Evolutionary conservation across 2,329 filamentous ascomycete species (phyloP).

Genomic region (Lasiodiplodia citricola): DNA sequence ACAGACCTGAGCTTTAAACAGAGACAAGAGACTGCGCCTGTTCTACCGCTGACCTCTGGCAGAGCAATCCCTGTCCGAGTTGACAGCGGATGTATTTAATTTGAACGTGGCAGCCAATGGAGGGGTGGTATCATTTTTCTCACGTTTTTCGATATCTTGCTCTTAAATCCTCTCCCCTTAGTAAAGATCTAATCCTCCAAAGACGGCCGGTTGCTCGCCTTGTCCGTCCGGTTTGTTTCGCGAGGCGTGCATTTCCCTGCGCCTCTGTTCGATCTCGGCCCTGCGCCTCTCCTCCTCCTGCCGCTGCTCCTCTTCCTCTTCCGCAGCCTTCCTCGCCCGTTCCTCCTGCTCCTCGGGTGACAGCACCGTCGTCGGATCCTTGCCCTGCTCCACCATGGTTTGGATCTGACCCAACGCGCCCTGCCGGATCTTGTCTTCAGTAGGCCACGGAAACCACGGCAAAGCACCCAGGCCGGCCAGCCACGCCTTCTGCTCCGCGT

Average conservation of each 20-base stretch:
- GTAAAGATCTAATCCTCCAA: conserved; percentile 25
- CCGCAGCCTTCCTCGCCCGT: conserved; percentile 16
- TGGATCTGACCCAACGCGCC: conserved; percentile 70
- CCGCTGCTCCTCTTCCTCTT: conserved; percentile 39
- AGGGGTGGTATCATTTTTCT: background rate
- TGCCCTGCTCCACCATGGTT: conserved; percentile 64
- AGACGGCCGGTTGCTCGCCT: conserved; percentile 18
- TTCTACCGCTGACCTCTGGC: background rate
- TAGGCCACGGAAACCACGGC: conserved; percentile 78
- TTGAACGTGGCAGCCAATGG: background rate
- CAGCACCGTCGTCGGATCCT: conserved; percentile 59
- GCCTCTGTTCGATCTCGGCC: conserved; percentile 40
- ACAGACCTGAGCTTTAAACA: background rate
- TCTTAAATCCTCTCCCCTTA: background rate
- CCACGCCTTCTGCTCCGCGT: conserved; percentile 42
- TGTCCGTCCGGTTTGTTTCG: conserved; percentile 11
- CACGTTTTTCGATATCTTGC: background rate
- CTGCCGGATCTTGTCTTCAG: conserved; percentile 69
- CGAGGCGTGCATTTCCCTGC: conserved; percentile 15
- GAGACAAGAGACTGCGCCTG: background rate
- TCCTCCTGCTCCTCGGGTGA: conserved; percentile 49
- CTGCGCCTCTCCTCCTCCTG: conserved; percentile 48
- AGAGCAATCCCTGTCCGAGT: background rate
- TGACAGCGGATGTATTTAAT: background rate
- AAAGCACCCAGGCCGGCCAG: conserved; percentile 59